Base-by-base conservation (phyloP, 345 rosid genomes). In the Arabis alpina region DNA sequence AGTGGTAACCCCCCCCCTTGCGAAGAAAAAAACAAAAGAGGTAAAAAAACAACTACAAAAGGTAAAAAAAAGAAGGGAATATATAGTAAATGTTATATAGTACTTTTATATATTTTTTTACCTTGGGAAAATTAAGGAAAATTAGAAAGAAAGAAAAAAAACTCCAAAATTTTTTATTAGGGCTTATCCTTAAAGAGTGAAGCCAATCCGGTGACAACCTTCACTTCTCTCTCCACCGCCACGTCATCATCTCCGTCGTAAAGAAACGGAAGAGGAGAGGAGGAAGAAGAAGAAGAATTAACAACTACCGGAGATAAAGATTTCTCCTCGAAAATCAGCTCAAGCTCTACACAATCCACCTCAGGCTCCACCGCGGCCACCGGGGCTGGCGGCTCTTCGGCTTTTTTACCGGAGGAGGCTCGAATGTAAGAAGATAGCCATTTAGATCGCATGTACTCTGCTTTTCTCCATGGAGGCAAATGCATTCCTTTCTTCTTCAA, bases 401-500 rank as follows among this genome's bases (percentile, higher is more conserved):
- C 77, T 71, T 69, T 34, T 8, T 19, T 19, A 19, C 44, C 64
- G 41, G 15, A 48, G 16, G 68, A 23, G 28, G 80, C 63, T 81
- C 89, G 77, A 12, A 79, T 66, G 77, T 85, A 78, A 32, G 91
- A 79, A 19, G 96, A 87, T 10, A 89, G 76, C 99, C 98, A 94
- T 70, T 92, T 94, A 51, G 99, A 93, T 49, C 85, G 69, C 84
- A 88, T 83, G 75, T 94, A 94, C 77, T 89, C 98, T 1, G 84
- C 82, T 78, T 89, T 91, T 59, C 99, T 84, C 99, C 99, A 94
- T 0, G 98, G 99, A 52, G 98, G 93, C 2, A 89, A 66, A 77
- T 83, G 93, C 95, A 94, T 91, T 5, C 93, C 96, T 81, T 85
- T 94, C 88, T 88, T 94, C 85, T 83, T 91, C 77, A 94, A 74